phyloP scores from a whole-genome alignment of 805 yeast species.

The Metschnikowia shivogae region DNA sequence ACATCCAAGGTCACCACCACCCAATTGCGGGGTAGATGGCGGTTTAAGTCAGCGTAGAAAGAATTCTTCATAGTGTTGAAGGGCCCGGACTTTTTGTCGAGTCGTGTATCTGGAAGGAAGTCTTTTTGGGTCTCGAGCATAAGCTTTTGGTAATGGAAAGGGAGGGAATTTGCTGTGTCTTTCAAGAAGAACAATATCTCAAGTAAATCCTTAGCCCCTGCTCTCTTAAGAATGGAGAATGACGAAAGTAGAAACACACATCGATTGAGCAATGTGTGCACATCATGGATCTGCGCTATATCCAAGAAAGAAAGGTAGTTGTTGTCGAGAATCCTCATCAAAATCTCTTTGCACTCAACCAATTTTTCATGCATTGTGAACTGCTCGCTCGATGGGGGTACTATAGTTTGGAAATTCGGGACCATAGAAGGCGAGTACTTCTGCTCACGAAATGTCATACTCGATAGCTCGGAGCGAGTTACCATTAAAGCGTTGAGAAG shows the following conservation, averaged over 20 bases:
- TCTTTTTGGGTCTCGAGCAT: conserved; percentile 6
- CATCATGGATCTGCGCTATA: conserved; percentile 7
- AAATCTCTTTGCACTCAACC: conserved; percentile 10
- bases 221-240: conserved; percentile 1
- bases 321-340: conserved; percentile 4
- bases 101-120: conserved; percentile 10
- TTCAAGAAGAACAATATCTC: conserved; percentile 18
- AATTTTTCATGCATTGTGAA: neutral
- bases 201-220: conserved; percentile 11
- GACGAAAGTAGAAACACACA: conserved; percentile 9
- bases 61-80: conserved; percentile 9
- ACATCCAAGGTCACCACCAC: conserved; percentile 56
- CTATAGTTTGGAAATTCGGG: neutral
- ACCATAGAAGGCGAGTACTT: neutral
- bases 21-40: conserved; percentile 47
- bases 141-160: conserved; percentile 7
- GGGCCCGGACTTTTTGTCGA: conserved; percentile 6
- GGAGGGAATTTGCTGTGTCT: conserved; percentile 9
- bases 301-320: conserved; percentile 5
- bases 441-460: neutral
- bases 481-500: conserved; percentile 6
- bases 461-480: conserved; percentile 6
- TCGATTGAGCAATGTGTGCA: conserved; percentile 7
- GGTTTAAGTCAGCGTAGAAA: conserved; percentile 10
- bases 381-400: neutral